Base-by-base conservation (phyloP, 805 yeast genomes). In the Hanseniaspora nectarophila region DNA sequence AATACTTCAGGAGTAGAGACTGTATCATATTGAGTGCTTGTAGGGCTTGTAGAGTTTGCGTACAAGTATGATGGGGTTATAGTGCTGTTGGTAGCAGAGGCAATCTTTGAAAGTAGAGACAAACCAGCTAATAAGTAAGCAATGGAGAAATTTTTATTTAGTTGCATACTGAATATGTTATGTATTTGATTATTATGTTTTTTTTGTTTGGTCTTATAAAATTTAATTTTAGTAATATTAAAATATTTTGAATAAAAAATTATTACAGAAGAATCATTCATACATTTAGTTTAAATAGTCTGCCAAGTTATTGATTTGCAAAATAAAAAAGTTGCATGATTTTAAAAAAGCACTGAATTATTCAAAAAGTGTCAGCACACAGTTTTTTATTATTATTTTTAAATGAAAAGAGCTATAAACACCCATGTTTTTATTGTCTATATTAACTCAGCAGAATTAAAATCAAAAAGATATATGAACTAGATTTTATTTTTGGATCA, bases 1-100 rank as follows among this genome's bases (percentile, higher is more conserved):
- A 33, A 20, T 4, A 29, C 28, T 24, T 32, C 40, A 2, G 55
- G 54, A 15, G 46, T 54, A 10, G 55, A 37, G 34, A 53, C 47
- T 8, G 51, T 54, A 13, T 13, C 24, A 4, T 33, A 40, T 15
- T 34, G 16, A 21, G 20, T 21, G 40, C 28, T 37, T 6, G 40
- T 13, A n/a, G 20, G 21, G 9, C 21, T 21, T 9, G 40, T 37
- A 21, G 28, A 26, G 24, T 37, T 37, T 16, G 40, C 20, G 26
- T 28, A 54, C 46, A 23, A 48, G 43, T 29, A 54, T 34, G 37
- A 43, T 40, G 12, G 20, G 37, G 21, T 35, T 16, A 32, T 29
- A 29, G 45, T 28, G 37, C 31, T 15, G 21, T 32, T 21, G 24
- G 40, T 20, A 12, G 51, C 43, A 16, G 52, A 48, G 15, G 31